Base-by-base conservation (phyloP, 1,284 basidiomycete species). In the Hortiboletus rubellus region DNA sequence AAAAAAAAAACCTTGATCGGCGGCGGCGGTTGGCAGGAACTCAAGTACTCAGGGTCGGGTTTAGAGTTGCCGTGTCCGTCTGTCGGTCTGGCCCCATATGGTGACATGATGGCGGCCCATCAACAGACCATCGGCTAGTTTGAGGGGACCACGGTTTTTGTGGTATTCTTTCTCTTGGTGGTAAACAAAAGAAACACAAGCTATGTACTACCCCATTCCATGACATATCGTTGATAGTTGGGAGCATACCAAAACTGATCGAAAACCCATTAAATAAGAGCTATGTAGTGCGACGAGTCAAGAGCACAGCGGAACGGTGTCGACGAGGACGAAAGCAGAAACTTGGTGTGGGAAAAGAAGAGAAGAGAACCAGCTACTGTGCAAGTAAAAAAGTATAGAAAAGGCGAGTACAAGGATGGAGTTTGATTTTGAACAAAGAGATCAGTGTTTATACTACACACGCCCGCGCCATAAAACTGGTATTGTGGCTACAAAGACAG, bases 401-500 rank as follows among this genome's bases (percentile, higher is more conserved):
- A 31, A 49, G 41, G 24, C 43, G 17, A 66, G 58, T 54, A 64
- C 54, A 54, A 17, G 42, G 41, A 52, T 50, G 50, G 46, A 9
- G 36, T 61, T 63, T 63, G 55, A 55, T 46, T 65, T 22, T 52
- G 62, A 46, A 47, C 48, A 53, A 50, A 46, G 47, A 59, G 53
- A 60, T 52, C 40, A 45, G 54, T 55, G 53, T 58, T 46, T 56
- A 66, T 60, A 58, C 27, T 27, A 27, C 27, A 22, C 47, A 37
- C 50, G 44, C 55, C 27, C 27, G 38, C 50, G 42, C 48, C 56
- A 57, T 52, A 42, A 57, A 50, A 41, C 52, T 61, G 67, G 69
- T 68, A 71, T 65, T 55, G 51, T 59, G 42, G 55, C 41, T 60
- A 65, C 52, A 46, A 52, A 57, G 41, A 66, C 43, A 60, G 54